Conservation (phyloP, 225 moss, liverwort and hornwort genomes). For the Asterella californica region DNA sequence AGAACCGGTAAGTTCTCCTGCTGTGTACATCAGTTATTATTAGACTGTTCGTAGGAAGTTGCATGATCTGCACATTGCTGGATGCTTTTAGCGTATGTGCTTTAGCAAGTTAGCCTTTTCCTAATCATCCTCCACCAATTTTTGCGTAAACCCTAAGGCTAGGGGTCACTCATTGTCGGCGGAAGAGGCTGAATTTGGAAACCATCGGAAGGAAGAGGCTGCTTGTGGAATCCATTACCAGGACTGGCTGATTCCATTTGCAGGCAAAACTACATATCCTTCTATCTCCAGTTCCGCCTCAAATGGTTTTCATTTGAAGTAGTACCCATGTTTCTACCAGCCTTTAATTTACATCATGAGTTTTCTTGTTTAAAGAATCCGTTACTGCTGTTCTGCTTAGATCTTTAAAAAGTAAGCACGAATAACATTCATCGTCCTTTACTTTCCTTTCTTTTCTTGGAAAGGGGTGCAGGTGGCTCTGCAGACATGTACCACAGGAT, state of each 20-base stretch:
- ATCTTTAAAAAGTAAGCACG: background rate
- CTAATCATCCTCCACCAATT: background rate
- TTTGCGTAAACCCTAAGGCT: slow-evolving; percentile 9
- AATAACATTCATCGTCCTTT: slow-evolving; percentile 31
- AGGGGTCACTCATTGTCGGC: slow-evolving; percentile 6
- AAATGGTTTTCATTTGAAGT: slow-evolving; percentile 14
- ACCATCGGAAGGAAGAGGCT: slow-evolving; percentile 1
- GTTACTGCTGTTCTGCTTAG: background rate
- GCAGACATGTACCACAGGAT: slow-evolving; percentile 58
- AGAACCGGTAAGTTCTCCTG: slow-evolving; percentile 55
- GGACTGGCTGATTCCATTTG: slow-evolving; percentile 9
- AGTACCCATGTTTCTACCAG: background rate
- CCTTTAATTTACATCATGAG: background rate
- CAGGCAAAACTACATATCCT: slow-evolving; percentile 5
- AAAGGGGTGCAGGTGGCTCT: slow-evolving; percentile 72
- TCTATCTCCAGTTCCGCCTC: background rate
- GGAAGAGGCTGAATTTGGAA: slow-evolving; percentile 5
- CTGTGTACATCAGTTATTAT: slow-evolving; percentile 2
- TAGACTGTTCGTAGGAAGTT: background rate
- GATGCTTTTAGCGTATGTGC: background rate
- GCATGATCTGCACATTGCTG: background rate
- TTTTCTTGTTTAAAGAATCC: background rate
- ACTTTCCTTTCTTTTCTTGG: slow-evolving; percentile 21
- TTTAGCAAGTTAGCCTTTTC: background rate
- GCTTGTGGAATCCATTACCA: slow-evolving; percentile 10